Percentiles rank a stretch among this genome's conserved stretches.
Conservation (phyloP, 2,329 filamentous ascomycete genomes). For the Talaromyces rugulosus region DNA sequence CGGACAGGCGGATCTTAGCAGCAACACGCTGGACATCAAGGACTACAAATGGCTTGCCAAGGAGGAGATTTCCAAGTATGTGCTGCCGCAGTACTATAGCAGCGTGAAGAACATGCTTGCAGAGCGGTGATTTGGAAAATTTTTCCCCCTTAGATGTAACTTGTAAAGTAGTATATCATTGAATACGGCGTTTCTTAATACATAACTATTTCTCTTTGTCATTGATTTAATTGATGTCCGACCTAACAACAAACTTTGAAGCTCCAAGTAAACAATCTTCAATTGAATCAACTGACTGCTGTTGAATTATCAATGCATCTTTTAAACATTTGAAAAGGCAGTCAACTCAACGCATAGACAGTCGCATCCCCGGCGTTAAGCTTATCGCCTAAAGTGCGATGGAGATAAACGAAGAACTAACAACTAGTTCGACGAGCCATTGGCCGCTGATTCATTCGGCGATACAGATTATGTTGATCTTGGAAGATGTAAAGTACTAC, state of each 20-base stretch:
- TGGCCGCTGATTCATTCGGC: background rate
- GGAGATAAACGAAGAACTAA: background rate
- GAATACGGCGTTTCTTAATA: background rate
- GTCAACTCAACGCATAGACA: background rate
- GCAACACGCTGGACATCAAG: conserved; percentile 66
- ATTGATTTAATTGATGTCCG: background rate
- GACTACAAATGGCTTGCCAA: conserved; percentile 93
- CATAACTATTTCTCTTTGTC: background rate
- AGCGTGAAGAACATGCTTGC: conserved; percentile 79
- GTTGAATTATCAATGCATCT: too few species aligned
- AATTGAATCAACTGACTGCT: too few species aligned
- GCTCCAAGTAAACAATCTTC: too few species aligned
- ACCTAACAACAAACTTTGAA: background rate
- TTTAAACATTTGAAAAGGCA: background rate
- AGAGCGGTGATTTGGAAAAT: conserved; percentile 54
- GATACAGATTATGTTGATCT: background rate
- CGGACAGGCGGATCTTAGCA: conserved; percentile 77
- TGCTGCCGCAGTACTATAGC: conserved; percentile 67
- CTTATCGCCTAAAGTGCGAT: background rate
- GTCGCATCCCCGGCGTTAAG: background rate
- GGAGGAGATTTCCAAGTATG: conserved; percentile 71
- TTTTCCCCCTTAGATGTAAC: conserved; percentile 4
- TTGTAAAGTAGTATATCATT: conserved; percentile 6
- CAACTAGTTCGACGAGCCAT: background rate
- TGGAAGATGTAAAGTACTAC: background rate